Base-by-base conservation (phyloP, 2,329 filamentous ascomycete genomes). In the Sporothrix humicola region DNA sequence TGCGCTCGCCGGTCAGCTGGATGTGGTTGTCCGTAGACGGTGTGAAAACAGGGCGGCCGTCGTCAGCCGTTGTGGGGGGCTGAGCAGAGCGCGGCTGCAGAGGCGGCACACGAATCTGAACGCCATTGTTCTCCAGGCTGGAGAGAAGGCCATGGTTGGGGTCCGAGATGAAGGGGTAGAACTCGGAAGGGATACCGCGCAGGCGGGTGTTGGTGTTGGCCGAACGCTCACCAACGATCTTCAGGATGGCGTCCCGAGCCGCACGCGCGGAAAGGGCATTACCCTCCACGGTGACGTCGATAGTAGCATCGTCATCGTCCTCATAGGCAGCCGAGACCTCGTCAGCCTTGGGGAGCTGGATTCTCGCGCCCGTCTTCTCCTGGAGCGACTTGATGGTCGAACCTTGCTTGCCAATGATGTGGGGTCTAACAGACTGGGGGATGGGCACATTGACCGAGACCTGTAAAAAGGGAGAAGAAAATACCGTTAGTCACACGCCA, bases 81-180 rank as follows among this genome's bases (percentile, higher is more conserved):
- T 91, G 89, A 8, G 88, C 86, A 86, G 88, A 88, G 89, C 91
- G 95, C 13, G 89, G 91, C 81, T 93, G 89, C 81, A 97, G 93
- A 70, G 92, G 87, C 59, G 96, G 96, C 65, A 99, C 91, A 73
- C 93, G 89, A 76, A 99, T 87, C 80, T 93, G 91, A 50, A 97
- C 86, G 75, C 93, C 93, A 75, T 91, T 92, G 75, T 88, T 88
- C 74, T 95, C 92, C 71, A 97, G 86, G 52, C 88, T 87, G 76
- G 89, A 86, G 72, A 93, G 83, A 69, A 89, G 85, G 65, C 88
- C 85, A 80, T 94, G 93, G 80, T 92, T 88, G 10, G 91, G 89
- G 68, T 94, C 94, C 31, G 94, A 92, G 81, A 99, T 91, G 85
- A 99, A 99, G 71, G 95, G 95, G 83, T 96, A 99, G 82, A 96